Evolutionary conservation across 441 rosid species (phyloP), one percentile per base, ranked within the genome.

Genomic region (Pelargonium australe): DNA sequence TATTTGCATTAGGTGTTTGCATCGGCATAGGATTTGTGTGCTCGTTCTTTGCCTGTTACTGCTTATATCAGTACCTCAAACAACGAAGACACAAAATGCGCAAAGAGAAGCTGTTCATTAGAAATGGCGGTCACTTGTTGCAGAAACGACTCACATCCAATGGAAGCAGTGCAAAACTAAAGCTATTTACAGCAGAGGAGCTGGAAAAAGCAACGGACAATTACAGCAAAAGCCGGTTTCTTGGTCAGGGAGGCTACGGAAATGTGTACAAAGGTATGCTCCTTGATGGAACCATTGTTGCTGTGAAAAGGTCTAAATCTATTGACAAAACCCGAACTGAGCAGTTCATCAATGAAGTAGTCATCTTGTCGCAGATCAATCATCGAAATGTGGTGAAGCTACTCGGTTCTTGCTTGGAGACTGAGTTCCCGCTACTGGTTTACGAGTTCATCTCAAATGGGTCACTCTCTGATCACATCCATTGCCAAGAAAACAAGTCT

Each of bases 171-270:
- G 60, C 16, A 1, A 53, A n/a, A 16, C 23, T 53, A 7, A 53
- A 53, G 17, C 60, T 53, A n/a, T 53, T 53, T 14, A n/a, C 60
- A 53, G 19, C 60, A 14, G 60, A 53, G 60, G 20, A 53, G 60
- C 60, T 53, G 2, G 19, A 53, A 17, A 53, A 14, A 16, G 60
- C 60, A n/a, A 53, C 60, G 17, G 20, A 53, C 20, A 53, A 53
- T 23, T 53, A 53, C 20, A 53, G 20, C 60, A 53, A 53, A n/a
- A 53, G 60, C 60, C 8, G 60, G 60, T 63, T 63, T 14, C 66
- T 31, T 31, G 66, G 44, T 63, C 66, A 41, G 19, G 66, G 44
- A 63, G 66, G 66, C 20, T 63, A 53, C 20, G 58, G 58, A 14
- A 51, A 51, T 51, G 58, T 51, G 17, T 51, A 51, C 58, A 51